Base-by-base conservation (phyloP, 2,329 filamentous ascomycete genomes). In the Monilinia aucupariae region DNA sequence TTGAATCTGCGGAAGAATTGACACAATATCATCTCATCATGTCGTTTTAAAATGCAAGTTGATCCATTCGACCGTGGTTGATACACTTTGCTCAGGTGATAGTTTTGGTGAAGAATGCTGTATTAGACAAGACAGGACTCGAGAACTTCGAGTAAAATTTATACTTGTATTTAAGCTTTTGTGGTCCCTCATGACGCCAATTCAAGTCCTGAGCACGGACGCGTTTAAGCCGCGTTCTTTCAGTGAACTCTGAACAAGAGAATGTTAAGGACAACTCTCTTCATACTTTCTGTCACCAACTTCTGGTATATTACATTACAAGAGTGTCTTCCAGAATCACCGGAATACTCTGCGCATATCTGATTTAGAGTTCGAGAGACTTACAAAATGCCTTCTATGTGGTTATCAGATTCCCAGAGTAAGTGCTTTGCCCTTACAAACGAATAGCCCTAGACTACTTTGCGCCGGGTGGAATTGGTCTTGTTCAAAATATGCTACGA, bases 381-480 rank as follows among this genome's bases (percentile, higher is more conserved):
- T 43, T 27, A 64, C 66, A 73, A 69, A 47, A 75, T 75, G 73
- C 73, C 73, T 68, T 71, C 91, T 65, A 96, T 96, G 90, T 97
- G 93, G 93, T 83, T 97, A 74, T 90, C 92, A 72, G 93, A 97
- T 79, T 85, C 89, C 75, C 93, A 97, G 78, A 97, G 93, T 96
- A 83, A 74, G 89, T 81, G 41, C 59, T 59, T 51, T 32, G 55
- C 15, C 59, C 63, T 25, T 45, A 22, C 53, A 45, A 55, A 30
- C 37, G 12, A 20, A 22, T 20, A 25, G 49, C n/a, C 34, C 8
- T 47, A 22, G n/a, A 55, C 48, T n/a, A n/a, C 27, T 65, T 67
- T 68, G 69, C 66, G 68, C 68, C 69, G 65, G 63, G 61, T 58
- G 53, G 60, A 67, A 68, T 65, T 62, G 54, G 60, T 41, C 6